Evolutionary conservation across 116 monocot species (phyloP).

Genomic region (Cymodocea nodosa): DNA sequence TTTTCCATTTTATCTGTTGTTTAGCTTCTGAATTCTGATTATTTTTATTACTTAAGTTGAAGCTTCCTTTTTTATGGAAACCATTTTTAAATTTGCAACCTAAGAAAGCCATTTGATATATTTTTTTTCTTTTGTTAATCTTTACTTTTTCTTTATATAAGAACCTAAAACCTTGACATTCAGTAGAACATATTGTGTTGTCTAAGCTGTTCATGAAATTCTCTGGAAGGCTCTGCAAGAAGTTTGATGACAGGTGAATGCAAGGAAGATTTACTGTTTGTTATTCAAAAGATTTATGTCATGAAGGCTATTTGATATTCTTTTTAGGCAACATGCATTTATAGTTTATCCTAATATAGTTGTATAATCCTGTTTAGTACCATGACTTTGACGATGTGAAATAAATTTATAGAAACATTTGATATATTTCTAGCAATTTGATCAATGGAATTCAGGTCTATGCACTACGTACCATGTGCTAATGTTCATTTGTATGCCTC

Average conservation of each 20-base stretch:
- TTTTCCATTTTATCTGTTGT: background rate
- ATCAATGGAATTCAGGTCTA: background rate
- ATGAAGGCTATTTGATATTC: no score
- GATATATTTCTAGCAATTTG: background rate
- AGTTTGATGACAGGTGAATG: slow-evolving; percentile 2
- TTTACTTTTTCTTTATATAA: background rate
- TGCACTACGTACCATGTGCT: background rate
- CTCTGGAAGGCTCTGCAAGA: background rate
- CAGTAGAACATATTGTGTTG: slow-evolving; percentile 8
- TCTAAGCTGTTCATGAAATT: slow-evolving; percentile 1
- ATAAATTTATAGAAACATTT: no score
- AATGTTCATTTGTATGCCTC: slow-evolving; percentile 14
- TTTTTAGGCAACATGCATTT: no score
- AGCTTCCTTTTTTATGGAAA: no score
- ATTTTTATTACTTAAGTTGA: no score
- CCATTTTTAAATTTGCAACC: no score
- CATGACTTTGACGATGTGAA: no score
- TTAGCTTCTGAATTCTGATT: background rate
- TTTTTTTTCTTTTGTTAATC: background rate
- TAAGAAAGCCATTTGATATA: background rate
- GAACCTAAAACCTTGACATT: slow-evolving; percentile 2
- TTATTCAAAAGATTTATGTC: no score
- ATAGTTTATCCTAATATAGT: no score
- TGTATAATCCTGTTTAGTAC: no score
- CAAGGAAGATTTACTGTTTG: background rate